phyloP scores from a whole-genome alignment of 805 yeast species.

The Starmerella vitae region DNA sequence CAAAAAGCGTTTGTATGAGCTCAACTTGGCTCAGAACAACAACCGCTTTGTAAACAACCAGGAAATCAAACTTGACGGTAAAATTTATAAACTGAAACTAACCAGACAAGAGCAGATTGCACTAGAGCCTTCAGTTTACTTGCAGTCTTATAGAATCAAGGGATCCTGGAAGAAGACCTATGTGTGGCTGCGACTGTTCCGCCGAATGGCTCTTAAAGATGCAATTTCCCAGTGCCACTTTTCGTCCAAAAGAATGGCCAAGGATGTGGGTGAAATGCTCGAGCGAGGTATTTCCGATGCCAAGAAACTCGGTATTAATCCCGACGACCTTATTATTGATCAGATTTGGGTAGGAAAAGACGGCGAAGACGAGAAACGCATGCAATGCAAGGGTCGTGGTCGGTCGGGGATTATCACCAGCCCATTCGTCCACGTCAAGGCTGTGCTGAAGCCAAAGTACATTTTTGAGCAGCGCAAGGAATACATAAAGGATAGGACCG shows the following conservation, averaged over 20 bases:
- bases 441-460: conserved; percentile 52
- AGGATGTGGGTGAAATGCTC: conserved; percentile 64
- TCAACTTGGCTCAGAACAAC: conserved; percentile 48
- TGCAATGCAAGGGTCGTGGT: conserved; percentile 83
- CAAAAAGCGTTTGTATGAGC: conserved; percentile 49
- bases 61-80: conserved; percentile 30
- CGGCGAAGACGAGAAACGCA: conserved; percentile 54
- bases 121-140: conserved; percentile 77
- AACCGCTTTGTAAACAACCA: conserved; percentile 56
- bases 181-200: conserved; percentile 58
- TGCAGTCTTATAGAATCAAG: conserved; percentile 68
- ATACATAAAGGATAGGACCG: conserved; percentile 32
- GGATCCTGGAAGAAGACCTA: conserved; percentile 84
- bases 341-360: conserved; percentile 90
- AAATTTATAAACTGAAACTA: conserved; percentile 42
- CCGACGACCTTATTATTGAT: conserved; percentile 52
- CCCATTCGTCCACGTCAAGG: conserved; percentile 67
- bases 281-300: conserved; percentile 63
- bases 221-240: conserved; percentile 92
- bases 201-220: conserved; percentile 52
- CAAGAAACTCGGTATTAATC: conserved; percentile 41
- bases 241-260: conserved; percentile 61
- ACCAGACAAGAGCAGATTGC: conserved; percentile 54
- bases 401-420: conserved; percentile 67
- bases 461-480: conserved; percentile 44